These are phyloP conservation scores for Nicotiana tabacum DNA, from an alignment of 257 asterid species.

Conservation along the genomic window DNA sequence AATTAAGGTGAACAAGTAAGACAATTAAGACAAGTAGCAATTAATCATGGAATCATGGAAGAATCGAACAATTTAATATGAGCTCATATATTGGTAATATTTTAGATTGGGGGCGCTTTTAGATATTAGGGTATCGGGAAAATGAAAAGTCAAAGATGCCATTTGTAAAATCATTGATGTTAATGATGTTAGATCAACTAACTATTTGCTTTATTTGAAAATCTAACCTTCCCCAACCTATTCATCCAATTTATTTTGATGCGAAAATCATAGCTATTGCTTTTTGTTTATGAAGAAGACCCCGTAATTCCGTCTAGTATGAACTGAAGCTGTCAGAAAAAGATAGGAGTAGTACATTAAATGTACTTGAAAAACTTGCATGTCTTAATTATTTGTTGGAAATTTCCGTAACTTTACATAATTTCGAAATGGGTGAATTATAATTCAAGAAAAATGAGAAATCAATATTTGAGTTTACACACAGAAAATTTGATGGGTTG, in stretches of 20 bases:
- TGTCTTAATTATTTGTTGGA: background rate
- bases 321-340: too few relatives aligned
- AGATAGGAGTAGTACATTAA: background rate
- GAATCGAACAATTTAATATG: too few relatives aligned
- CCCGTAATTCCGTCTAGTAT: too few relatives aligned
- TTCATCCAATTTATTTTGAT: background rate
- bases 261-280: too few relatives aligned
- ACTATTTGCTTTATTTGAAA: background rate
- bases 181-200: background rate
- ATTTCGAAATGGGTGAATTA: too few relatives aligned
- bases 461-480: background rate
- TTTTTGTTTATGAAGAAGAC: too few relatives aligned
- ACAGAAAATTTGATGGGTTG: background rate
- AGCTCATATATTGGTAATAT: too few relatives aligned
- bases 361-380: background rate
- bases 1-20: too few relatives aligned
- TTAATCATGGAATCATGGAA: too few relatives aligned
- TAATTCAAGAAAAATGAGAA: background rate
- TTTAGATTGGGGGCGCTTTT: too few relatives aligned
- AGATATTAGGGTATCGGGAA: background rate
- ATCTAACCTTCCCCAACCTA: background rate
- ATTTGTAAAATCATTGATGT: background rate
- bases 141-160: background rate
- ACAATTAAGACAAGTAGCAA: too few relatives aligned
- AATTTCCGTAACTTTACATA: too few relatives aligned